A percentile compares a stretch with the other conserved stretches of the same genome.
phyloP scores from a whole-genome alignment of 1,284 basidiomycete species.

The Limonomyces culmigenus region DNA sequence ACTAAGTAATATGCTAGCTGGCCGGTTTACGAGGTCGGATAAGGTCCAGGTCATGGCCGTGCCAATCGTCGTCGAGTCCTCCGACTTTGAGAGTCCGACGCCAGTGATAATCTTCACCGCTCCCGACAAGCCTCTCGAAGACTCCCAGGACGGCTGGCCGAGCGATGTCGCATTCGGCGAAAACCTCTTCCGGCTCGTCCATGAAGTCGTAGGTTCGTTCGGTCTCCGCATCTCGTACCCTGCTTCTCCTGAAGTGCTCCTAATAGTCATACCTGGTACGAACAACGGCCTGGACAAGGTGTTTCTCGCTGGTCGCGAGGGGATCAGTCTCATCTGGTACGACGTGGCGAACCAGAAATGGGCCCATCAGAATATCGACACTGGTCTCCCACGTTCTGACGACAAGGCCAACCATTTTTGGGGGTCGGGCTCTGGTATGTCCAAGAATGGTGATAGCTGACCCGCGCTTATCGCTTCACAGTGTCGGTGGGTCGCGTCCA shows the following conservation, averaged over 20 bases:
- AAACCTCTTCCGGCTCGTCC: constrained; percentile 11
- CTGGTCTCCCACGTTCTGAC: constrained; percentile 9
- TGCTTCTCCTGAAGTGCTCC: background rate
- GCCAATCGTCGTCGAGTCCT: constrained; percentile 10
- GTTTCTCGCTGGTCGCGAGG: constrained; percentile 14
- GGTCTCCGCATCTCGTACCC: background rate
- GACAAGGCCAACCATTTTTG: constrained; percentile 8
- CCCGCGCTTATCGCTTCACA: background rate
- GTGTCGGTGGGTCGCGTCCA: constrained; percentile 11
- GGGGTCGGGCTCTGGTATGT: constrained; percentile 10
- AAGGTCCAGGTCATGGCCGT: constrained; percentile 12
- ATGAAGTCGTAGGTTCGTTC: constrained; percentile 9
- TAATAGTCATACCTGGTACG: constrained; percentile 8
- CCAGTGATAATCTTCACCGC: constrained; percentile 14
- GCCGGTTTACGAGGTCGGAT: constrained; percentile 10
- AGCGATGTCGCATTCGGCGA: constrained; percentile 6
- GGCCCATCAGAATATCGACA: constrained; percentile 8
- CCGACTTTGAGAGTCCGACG: constrained; percentile 11
- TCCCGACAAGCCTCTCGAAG: constrained; percentile 6
- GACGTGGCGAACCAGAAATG: constrained; percentile 7
- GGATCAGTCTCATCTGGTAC: constrained; percentile 12
- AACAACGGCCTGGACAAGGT: constrained; percentile 11
- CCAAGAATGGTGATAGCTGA: background rate
- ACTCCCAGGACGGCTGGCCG: constrained; percentile 6
- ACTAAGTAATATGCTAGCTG: constrained; percentile 4